Evolutionary conservation across 225 moss, liverwort and hornwort genomes (phyloP), one percentile per base, ranked within the genome.

Genomic region (Antitrichia curtipendula): DNA sequence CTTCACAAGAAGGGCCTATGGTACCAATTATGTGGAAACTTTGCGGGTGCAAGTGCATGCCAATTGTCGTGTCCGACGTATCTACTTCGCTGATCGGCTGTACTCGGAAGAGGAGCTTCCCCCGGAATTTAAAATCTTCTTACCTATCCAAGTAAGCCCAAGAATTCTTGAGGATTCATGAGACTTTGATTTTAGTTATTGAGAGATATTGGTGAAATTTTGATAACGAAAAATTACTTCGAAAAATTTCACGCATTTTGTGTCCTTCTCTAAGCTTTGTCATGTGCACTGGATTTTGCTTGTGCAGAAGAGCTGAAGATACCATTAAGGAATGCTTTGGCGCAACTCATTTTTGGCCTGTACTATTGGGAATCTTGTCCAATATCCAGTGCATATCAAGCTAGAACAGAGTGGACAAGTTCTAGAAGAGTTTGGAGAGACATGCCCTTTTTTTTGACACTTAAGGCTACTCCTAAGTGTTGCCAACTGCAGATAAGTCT

Each of bases 21-120:
- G 97, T 89, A 98, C 96, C 69, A 96, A 98, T 92, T 98, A 98
- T 78, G 96, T 94, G 75, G 97, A 98, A 88, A 96, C 97, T 31
- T 82, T 98, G 84, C 95, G 96, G 63, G 96, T 98, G 87, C 97
- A 98, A 95, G 95, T 98, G 71, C 97, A 98, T 90, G 97, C 96
- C 86, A 98, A 98, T 85, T 98, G 97, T 89, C 95, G 97, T 45
- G 93, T 96, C 86, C 94, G 97, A 75, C 95, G 96, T 52, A 95
- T 96, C 79, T 98, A 96, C 90, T 98, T 98, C 41, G 96, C 96
- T 84, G 97, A 98, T 93, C 95, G 96, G 82, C 94, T 98, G 29
- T 96, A 98, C 69, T 94, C 96, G 49, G 96, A 98, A 85, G 96
- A 98, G 85, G 96, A 98, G 90, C 90, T 96, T 49, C 97, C 96